phyloP scores from a whole-genome alignment of 768 basidiomycete genomes.

The Leccinum disarticulatum region DNA sequence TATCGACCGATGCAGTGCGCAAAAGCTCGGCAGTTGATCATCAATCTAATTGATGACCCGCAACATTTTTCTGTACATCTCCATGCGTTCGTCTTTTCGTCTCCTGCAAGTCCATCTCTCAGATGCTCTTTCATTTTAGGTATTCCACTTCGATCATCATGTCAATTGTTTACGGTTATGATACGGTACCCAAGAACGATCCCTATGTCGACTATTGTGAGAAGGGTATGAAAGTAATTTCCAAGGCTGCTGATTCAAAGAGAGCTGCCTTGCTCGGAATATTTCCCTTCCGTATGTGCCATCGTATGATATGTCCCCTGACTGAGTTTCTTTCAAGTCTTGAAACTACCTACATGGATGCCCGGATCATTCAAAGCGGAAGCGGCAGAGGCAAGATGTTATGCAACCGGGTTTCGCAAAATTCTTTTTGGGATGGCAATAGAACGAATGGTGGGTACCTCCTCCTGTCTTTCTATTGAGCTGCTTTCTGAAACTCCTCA shows the following conservation, averaged over 20 bases:
- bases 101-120: background rate
- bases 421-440: constrained; percentile 25
- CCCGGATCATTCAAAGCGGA: constrained; percentile 26
- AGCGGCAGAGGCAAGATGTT: constrained; percentile 13
- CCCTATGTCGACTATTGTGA: constrained; percentile 22
- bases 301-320: background rate
- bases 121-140: constrained; percentile 15
- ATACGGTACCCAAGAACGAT: constrained; percentile 19
- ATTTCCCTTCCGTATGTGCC: constrained; percentile 30
- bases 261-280: constrained; percentile 21
- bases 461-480: background rate
- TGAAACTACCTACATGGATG: constrained; percentile 27
- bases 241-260: constrained; percentile 18
- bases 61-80: constrained; percentile 25
- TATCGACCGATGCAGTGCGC: constrained; percentile 36
- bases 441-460: constrained; percentile 20
- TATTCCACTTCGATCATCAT: constrained; percentile 27
- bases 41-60: constrained; percentile 32
- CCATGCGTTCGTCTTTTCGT: constrained; percentile 20
- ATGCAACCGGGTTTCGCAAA: constrained; percentile 18
- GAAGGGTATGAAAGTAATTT: constrained; percentile 16
- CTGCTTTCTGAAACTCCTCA: background rate
- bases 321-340: constrained; percentile 15
- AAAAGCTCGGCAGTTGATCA: constrained; percentile 34
- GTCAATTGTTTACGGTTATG: constrained; percentile 29